Evolutionary conservation across 116 monocot genomes (phyloP).

Genomic region (Thalassia testudinum): DNA sequence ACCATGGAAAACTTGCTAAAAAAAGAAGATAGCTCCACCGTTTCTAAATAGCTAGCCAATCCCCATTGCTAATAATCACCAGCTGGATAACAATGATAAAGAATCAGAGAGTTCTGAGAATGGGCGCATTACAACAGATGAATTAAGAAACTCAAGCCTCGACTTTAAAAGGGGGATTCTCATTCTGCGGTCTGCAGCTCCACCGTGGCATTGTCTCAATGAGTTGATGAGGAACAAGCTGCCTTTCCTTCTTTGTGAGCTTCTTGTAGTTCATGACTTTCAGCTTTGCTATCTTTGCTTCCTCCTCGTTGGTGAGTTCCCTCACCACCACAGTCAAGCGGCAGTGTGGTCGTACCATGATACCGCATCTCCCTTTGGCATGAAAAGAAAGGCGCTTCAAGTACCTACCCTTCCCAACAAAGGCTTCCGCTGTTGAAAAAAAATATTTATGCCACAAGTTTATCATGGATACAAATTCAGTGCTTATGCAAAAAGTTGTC

Average conservation of each 20-base stretch:
- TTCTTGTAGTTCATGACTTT: slow-evolving; percentile 90
- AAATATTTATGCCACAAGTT: too few relatives aligned
- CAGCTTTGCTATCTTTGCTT: slow-evolving; percentile 82
- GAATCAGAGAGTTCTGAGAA: too few relatives aligned
- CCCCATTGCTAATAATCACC: too few relatives aligned
- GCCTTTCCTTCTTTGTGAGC: slow-evolving; percentile 62
- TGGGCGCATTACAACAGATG: too few relatives aligned
- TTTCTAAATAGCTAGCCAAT: too few relatives aligned
- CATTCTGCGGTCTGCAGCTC: slow-evolving; percentile 40
- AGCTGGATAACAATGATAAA: too few relatives aligned
- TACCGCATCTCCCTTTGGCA: slow-evolving; percentile 77
- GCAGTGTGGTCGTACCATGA: slow-evolving; percentile 82
- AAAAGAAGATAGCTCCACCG: too few relatives aligned
- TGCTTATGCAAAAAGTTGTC: too few relatives aligned
- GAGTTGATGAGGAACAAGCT: slow-evolving; percentile 83
- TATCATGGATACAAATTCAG: background rate
- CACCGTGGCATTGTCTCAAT: slow-evolving; percentile 78
- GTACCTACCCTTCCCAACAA: slow-evolving; percentile 80
- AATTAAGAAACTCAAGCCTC: too few relatives aligned
- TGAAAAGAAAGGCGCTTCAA: slow-evolving; percentile 86
- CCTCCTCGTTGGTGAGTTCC: slow-evolving; percentile 78
- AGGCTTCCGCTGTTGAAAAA: slow-evolving; percentile 50
- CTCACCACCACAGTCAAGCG: slow-evolving; percentile 79
- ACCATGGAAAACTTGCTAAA: too few relatives aligned
- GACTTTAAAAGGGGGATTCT: too few relatives aligned